These are phyloP conservation scores for Thyridium curvatum DNA, from an alignment of 2,329 filamentous ascomycete species.

Conservation along the genomic window DNA sequence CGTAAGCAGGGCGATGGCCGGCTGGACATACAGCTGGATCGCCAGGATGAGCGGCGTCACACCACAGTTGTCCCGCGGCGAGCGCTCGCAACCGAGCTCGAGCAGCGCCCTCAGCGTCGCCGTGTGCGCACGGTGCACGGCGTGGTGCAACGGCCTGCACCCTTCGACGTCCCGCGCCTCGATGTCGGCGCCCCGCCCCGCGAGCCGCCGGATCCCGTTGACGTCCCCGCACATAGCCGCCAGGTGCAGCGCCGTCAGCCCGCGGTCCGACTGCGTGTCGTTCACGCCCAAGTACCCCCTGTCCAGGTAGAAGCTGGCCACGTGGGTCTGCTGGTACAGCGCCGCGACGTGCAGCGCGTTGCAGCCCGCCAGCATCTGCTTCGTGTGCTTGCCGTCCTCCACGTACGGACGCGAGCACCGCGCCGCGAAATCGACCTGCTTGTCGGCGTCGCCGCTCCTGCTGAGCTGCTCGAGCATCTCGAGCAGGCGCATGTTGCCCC, in stretches of 20 bases:
- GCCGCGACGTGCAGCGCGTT: too few relatives aligned
- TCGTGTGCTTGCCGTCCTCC: too few relatives aligned
- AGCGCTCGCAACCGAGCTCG: not conserved
- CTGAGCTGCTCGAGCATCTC: too few relatives aligned
- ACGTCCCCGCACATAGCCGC: not conserved
- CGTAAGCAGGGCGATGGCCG: not conserved
- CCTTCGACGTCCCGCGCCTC: not conserved
- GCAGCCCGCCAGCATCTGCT: too few relatives aligned
- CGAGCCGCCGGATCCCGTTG: not conserved
- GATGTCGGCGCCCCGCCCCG: constrained; percentile 8
- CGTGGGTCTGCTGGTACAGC: too few relatives aligned
- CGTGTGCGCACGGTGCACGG: not conserved
- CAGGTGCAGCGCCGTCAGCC: not conserved
- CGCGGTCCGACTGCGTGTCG: not conserved
- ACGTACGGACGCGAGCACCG: too few relatives aligned
- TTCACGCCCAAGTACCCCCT: too few relatives aligned
- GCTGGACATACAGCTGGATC: not conserved
- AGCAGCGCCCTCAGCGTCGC: not conserved
- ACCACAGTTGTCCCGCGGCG: not conserved
- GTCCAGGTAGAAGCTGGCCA: too few relatives aligned
- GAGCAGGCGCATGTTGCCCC: too few relatives aligned
- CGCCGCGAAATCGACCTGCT: too few relatives aligned
- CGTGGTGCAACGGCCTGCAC: not conserved
- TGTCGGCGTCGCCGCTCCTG: too few relatives aligned
- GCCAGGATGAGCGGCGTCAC: not conserved